Evolutionary conservation across 371 early-diverging fungal genomes (phyloP), one percentile per base, ranked within the genome.

Genomic region (Mortierella sp.): DNA sequence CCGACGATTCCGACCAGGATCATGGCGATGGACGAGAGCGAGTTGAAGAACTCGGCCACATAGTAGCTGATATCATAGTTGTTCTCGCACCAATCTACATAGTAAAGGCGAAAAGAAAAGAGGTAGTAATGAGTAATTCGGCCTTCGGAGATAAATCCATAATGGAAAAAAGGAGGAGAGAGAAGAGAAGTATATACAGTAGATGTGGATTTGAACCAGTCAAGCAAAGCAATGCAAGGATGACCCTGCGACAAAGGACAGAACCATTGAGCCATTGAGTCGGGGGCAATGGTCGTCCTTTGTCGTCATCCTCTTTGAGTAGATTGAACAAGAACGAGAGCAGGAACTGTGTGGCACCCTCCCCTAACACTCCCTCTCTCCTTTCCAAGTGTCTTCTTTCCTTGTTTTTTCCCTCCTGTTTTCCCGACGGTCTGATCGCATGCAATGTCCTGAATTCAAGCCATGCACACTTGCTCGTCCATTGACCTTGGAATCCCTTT

Each of bases 21-120:
- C 92, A 94, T 93, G 57, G 92, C 90, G 6, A 93, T 77, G 5
- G 92, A 92, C 37, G 93, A 92, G 67, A 93, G 80, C 51, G 93
- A 89, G 85, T 95, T 95, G 89, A 91, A 95, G 71, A 91, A 92
- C 80, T 95, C 95, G 77, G 95, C 95, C 0, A 95, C 80, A 74
- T 90, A 94, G 40, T 78, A 87, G 4, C 91, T 87, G 73, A 87
- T 75, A 21, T 84, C 89, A 87, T 95, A 94, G 82, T 95, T 91
- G 28, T 76, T 81, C 74, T 95, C 95, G 78, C 95, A 95, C 94
- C 93, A 95, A 76, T 94, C 92, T 69, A 89, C 40, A 87, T 71
- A 16, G 59, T 31, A 88, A 83, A 21, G 75, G 50, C 3, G 19
- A 13, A 44, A 0, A 53, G 67, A 11, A 70, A 16, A n/a, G 10